Conservation (phyloP, 1,284 basidiomycete genomes). For the Mycena sp. region DNA sequence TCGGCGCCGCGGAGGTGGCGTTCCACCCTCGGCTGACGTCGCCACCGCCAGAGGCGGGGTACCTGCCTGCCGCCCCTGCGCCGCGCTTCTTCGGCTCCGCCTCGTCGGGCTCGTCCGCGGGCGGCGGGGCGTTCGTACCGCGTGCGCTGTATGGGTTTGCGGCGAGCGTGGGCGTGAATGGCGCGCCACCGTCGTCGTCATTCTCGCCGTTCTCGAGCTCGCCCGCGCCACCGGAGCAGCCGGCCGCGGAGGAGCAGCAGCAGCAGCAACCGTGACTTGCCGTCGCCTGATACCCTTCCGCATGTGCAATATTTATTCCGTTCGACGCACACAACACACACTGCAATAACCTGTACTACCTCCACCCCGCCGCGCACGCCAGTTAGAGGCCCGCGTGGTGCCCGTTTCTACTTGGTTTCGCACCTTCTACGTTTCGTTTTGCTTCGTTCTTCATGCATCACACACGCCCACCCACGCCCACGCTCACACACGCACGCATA, state of each 20-base stretch:
- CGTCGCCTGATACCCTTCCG: neutral
- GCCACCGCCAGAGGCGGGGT: conserved; percentile 15
- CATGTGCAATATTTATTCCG: neutral
- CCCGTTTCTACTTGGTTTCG: neutral
- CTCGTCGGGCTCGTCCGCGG: too few species aligned
- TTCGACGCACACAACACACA: neutral
- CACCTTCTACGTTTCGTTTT: neutral
- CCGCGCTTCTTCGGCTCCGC: conserved; percentile 24
- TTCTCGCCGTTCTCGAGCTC: conserved; percentile 22
- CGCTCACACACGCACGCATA: conserved; percentile 17
- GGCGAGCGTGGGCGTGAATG: neutral
- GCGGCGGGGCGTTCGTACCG: conserved; percentile 11
- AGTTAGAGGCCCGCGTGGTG: neutral
- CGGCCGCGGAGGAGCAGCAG: conserved; percentile 8
- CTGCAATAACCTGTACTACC: neutral
- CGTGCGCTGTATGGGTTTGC: neutral
- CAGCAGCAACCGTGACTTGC: neutral
- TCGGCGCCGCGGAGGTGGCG: conserved; percentile 24
- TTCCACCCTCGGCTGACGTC: conserved; percentile 30
- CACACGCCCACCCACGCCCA: neutral
- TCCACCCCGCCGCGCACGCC: neutral
- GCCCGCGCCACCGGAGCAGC: conserved; percentile 15
- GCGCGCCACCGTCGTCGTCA: conserved; percentile 3
- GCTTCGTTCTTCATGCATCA: conserved; percentile 7
- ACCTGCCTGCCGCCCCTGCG: neutral